A percentile compares a stretch with the other conserved stretches of the same genome.
Evolutionary conservation across 2,329 filamentous ascomycete species (phyloP).

Genomic region (Aquanectria penicillioides): DNA sequence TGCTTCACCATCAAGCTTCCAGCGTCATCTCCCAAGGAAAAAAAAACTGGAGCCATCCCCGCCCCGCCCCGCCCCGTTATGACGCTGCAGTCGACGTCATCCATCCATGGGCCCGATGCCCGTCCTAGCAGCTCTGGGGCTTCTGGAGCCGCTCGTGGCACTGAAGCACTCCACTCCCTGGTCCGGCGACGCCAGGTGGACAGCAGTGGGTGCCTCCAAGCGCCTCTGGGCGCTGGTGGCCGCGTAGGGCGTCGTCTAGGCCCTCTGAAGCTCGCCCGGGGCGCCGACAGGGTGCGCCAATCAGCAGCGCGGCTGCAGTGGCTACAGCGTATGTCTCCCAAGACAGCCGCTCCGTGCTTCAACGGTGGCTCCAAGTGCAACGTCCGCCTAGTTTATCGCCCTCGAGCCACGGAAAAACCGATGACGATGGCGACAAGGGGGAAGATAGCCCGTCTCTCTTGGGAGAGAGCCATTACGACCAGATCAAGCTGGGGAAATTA

Average conservation of each 20-base stretch:
- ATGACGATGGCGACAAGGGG: background rate
- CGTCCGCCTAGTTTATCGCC: too few species aligned
- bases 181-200: conserved; percentile 11
- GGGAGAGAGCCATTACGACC: too few species aligned
- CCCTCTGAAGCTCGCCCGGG: conserved; percentile 7
- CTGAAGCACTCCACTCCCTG: too few species aligned
- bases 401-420: too few species aligned
- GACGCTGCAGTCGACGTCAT: conserved; percentile 44
- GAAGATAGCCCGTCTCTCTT: too few species aligned
- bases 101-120: too few species aligned
- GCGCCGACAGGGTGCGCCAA: conserved; percentile 2
- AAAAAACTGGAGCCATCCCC: conserved; percentile 8
- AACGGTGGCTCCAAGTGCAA: too few species aligned
- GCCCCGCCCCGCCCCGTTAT: conserved; percentile 39
- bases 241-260: conserved; percentile 14
- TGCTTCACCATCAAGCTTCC: conserved; percentile 6
- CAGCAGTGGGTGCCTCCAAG: conserved; percentile 9
- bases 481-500: too few species aligned
- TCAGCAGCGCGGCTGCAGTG: background rate
- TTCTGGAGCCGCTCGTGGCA: too few species aligned
- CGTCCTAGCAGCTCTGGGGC: conserved; percentile 6
- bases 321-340: too few species aligned
- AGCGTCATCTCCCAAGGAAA: conserved; percentile 16
- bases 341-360: too few species aligned
- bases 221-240: conserved; percentile 20